These are phyloP conservation scores for Colletotrichum shisoi DNA, from an alignment of 2,329 filamentous ascomycete species.

Conservation along the genomic window DNA sequence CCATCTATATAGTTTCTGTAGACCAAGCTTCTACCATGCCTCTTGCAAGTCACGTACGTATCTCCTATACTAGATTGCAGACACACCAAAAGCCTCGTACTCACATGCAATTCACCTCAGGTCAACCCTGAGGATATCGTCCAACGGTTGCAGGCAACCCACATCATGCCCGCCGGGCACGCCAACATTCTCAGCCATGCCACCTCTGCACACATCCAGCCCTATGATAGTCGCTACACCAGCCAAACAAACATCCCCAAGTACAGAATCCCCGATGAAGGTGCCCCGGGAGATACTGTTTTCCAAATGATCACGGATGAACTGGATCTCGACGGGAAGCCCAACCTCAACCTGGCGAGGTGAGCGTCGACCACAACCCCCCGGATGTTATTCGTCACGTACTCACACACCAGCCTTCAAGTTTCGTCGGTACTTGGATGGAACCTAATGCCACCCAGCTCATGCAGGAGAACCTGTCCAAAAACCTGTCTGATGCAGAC, in stretches of 20 bases:
- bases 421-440: slow-evolving; percentile 77
- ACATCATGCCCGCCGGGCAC: slow-evolving; percentile 49
- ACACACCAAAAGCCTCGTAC: not conserved
- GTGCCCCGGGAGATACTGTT: slow-evolving; percentile 68
- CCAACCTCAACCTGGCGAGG: slow-evolving; percentile 72
- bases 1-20: not conserved
- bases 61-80: not conserved
- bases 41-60: slow-evolving; percentile 38
- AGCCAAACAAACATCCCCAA: slow-evolving; percentile 63
- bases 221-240: slow-evolving; percentile 67
- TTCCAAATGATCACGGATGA: slow-evolving; percentile 72
- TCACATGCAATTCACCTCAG: slow-evolving; percentile 44
- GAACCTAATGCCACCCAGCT: slow-evolving; percentile 70
- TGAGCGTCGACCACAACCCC: slow-evolving; percentile 41
- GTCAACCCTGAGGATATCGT: slow-evolving; percentile 66
- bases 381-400: not conserved
- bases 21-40: slow-evolving; percentile 26
- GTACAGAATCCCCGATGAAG: slow-evolving; percentile 64
- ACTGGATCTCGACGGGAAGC: slow-evolving; percentile 69
- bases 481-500: slow-evolving; percentile 77
- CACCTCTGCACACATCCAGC: slow-evolving; percentile 60
- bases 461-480: slow-evolving; percentile 72
- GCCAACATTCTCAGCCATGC: slow-evolving; percentile 50
- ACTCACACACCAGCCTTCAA: slow-evolving; percentile 42
- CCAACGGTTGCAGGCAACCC: slow-evolving; percentile 57